Evolutionary conservation across 2,329 filamentous ascomycete genomes (phyloP), one percentile per base, ranked within the genome.

Genomic region (Phaeosphaeria sp.): DNA sequence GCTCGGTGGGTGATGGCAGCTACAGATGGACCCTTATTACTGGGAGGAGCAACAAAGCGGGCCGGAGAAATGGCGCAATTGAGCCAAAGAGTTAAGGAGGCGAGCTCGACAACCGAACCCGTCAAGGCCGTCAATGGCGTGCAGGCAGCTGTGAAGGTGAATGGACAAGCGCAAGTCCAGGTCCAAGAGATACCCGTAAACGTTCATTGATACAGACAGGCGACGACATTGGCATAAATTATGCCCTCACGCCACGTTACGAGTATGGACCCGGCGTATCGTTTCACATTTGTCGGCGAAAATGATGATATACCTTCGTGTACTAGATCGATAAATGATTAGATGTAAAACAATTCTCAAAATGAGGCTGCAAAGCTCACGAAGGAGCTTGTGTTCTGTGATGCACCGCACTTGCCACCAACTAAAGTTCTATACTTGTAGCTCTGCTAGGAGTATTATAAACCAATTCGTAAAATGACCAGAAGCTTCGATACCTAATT

Each of bases 1-100:
- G 78, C 75, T 9, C 71, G 69, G 9, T 79, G 77, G 78, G 76
- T 74, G 6, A 68, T 79, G 50, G 76, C 75, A 36, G 77, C 71
- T 11, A 68, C 67, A 4, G 77, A 79, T 58, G 71, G 72, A 9
- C 71, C 74, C 1, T 71, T 78, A 17, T 57, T 79, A 33, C 73
- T 78, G 50, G 73, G 69, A 2, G 76, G 74, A 2, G 73, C 77
- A 60, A 77, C 74, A 56, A 72, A 76, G 63, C 66, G 56, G n/a
- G 63, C 75, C 36, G 67, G 64, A 7, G 59, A 73, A 50, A 62
- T 62, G 59, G 50, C 51, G 22, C 30, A 59, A n/a, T 30, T 64
- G 3, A 49, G 17, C 6, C 42, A 50, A 44, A 54, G 59, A n/a
- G 59, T 62, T 11, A 59, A 61, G 47, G 54, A 48, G 18, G 43